phyloP scores from a whole-genome alignment of 2,329 filamentous ascomycete species.

The Fusarium agapanthi region DNA sequence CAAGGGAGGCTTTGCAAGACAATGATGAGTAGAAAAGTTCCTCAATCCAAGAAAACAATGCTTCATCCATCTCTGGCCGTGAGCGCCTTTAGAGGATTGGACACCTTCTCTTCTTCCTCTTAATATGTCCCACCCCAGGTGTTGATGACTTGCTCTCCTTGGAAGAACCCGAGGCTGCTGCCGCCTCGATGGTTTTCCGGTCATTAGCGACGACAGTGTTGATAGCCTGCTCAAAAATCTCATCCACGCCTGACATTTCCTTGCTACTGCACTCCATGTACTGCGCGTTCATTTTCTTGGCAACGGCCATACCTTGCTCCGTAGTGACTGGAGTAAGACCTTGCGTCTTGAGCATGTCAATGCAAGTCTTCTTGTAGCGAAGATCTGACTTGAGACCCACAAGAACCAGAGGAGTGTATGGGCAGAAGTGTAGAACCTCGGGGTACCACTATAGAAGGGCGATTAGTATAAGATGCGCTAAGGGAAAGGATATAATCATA shows the following conservation, averaged over 20 bases:
- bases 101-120: constrained; percentile 88
- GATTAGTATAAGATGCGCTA: constrained; percentile 1
- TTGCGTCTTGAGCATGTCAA: constrained; percentile 98
- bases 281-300: constrained; percentile 89
- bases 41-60: constrained; percentile 31
- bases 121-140: constrained; percentile 59
- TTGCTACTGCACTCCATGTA: constrained; percentile 99
- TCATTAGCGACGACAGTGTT: constrained; percentile 88
- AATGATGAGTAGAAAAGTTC: constrained; percentile 23
- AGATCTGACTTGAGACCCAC: constrained; percentile 97
- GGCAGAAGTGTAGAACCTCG: constrained; percentile 98
- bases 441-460: constrained; percentile 83
- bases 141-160: constrained; percentile 51
- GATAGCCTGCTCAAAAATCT: constrained; percentile 94
- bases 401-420: constrained; percentile 93
- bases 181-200: constrained; percentile 67
- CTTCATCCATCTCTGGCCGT: constrained; percentile 16
- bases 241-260: constrained; percentile 94
- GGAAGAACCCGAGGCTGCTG: constrained; percentile 50
- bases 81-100: constrained; percentile 70
- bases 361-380: constrained; percentile 93
- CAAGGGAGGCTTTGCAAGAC: constrained; percentile 18
- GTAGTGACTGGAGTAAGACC: constrained; percentile 93
- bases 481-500: constrained; percentile 50
- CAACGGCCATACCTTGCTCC: constrained; percentile 87